These are phyloP conservation scores for Cordyceps pruinosa DNA, from an alignment of 2,329 filamentous ascomycete species.

Conservation along the genomic window DNA sequence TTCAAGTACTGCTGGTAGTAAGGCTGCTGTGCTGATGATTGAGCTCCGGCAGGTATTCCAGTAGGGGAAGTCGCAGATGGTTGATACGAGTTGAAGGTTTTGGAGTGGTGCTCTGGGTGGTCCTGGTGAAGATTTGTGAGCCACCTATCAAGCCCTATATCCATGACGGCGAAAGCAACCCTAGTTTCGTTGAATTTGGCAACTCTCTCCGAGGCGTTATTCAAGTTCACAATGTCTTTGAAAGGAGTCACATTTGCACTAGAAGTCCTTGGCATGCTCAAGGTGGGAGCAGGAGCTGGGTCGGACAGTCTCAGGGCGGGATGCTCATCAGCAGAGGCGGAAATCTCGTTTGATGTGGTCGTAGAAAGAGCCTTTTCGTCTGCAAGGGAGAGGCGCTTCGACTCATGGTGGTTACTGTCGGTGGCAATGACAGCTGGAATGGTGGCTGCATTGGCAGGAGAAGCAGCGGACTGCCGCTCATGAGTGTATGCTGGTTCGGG, in stretches of 20 bases:
- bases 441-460: not conserved
- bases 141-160: constrained; percentile 66
- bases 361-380: constrained; percentile 38
- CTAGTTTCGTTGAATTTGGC: constrained; percentile 66
- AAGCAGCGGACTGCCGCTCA: not conserved
- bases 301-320: constrained; percentile 22
- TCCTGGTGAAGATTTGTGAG: constrained; percentile 37
- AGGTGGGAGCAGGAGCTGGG: constrained; percentile 13
- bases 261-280: constrained; percentile 7
- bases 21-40: constrained; percentile 34
- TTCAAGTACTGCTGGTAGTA: constrained; percentile 53
- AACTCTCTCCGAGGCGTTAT: constrained; percentile 61
- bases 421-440: not conserved
- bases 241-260: constrained; percentile 36
- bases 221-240: constrained; percentile 68
- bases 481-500: constrained; percentile 9
- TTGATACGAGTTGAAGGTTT: constrained; percentile 9
- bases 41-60: constrained; percentile 19
- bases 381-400: constrained; percentile 31
- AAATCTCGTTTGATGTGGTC: constrained; percentile 26
- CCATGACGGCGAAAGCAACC: constrained; percentile 60
- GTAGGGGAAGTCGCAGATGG: constrained; percentile 9
- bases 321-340: constrained; percentile 33
- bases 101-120: constrained; percentile 38
- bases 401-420: constrained; percentile 12